Evolutionary conservation across 805 yeast genomes (phyloP), one percentile per base, ranked within the genome.

Genomic region (Candida qinlingensis): DNA sequence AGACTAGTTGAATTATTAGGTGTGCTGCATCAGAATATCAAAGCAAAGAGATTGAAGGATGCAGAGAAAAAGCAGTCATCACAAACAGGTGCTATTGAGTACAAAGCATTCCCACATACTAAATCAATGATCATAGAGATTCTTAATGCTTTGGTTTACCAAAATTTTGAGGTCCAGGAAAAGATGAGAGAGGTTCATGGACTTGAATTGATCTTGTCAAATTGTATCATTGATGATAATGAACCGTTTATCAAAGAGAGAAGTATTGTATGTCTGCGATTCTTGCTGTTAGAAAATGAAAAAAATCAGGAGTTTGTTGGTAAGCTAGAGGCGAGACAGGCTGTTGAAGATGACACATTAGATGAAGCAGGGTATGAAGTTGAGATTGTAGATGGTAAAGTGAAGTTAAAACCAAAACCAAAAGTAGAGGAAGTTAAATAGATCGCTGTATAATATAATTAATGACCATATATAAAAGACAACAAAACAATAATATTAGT

Each of bases 221-320:
- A 83, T 53, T 91, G 97, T 68, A 79, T 85, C 37, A 81, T 94
- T 45, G 98, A 92, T 63, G 83, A 82, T 41, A 81, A 87, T 61
- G 95, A 94, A 63, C 98, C 97, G 0, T 92, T 76, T 50, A 83
- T 87, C 48, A 85, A 88, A 54, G 99, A 92, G 60, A 70, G 92
- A 51, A 77, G 96, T 2, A 86, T 94, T 34, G 67, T 92, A 6
- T 88, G 97, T 59, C 62, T 94, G 30, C 79, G 83, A 58, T 83
- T 81, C 51, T 65, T 90, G 33, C 66, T 92, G 12, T 76, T 78
- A 27, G 72, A 76, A 8, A 94, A 94, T 57, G 59, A 55, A 4
- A 72, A 70, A 42, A 94, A 92, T 63, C 97, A 92, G 65, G 71
- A 75, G 1, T 80, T 90, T 62, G 90, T 92, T 1, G 81, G 87